phyloP scores from a whole-genome alignment of 2,329 filamentous ascomycete genomes.

The Chaetomium sp. region DNA sequence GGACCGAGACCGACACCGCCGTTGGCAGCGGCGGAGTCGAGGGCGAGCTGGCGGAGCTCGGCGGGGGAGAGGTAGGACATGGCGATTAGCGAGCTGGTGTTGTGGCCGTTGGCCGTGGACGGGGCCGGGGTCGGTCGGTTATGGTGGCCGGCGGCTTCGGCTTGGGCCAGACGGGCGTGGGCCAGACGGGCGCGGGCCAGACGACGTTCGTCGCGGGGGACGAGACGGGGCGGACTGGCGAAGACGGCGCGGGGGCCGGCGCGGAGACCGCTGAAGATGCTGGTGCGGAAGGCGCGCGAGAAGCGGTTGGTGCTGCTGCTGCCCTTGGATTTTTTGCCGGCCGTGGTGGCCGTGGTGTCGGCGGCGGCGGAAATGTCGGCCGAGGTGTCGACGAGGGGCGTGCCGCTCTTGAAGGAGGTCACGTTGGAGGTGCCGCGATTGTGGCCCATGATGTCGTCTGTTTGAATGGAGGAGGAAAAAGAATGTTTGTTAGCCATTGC shows the following conservation, averaged over 20 bases:
- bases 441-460: background rate
- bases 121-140: no score
- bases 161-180: background rate
- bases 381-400: background rate
- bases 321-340: no score
- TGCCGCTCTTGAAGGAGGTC: conserved; percentile 2
- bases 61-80: no score
- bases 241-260: background rate
- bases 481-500: no score
- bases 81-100: no score
- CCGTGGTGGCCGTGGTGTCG: no score
- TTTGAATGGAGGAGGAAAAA: background rate
- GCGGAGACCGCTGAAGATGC: background rate
- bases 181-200: background rate
- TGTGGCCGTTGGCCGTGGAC: no score
- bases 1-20: no score
- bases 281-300: background rate
- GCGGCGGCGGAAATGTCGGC: background rate
- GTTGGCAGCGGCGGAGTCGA: no score
- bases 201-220: conserved; percentile 11
- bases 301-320: background rate
- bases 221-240: conserved; percentile 4
- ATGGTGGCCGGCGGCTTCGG: background rate
- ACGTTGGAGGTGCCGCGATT: conserved; percentile 1
- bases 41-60: no score